Evolutionary conservation across 2,329 filamentous ascomycete genomes (phyloP), one percentile per base, ranked within the genome.

Genomic region (Ascomycota sp.): DNA sequence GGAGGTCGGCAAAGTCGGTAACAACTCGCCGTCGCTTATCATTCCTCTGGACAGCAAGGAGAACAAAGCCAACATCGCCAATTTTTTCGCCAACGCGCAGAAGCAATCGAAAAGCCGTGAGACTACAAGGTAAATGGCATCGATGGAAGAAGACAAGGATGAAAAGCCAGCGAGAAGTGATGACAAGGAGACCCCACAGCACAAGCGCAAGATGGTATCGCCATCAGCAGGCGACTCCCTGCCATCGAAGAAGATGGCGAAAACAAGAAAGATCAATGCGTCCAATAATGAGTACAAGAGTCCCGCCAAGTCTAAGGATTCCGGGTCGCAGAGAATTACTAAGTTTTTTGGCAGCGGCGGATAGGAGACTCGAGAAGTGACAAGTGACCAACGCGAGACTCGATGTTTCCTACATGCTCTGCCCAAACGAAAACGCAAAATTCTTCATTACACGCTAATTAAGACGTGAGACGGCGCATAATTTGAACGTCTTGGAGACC

Each of bases 1-100:
- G 47, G 85, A 89, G 4, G 86, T 95, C 0, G 85, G 85, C 1
- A 95, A 93, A 53, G 85, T 93, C 0, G 85, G 86, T 5, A 93
- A 92, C 41, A 79, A 92, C 48, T 91, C 79, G 13, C 72, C 81
- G 0, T 66, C 64, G 1, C 93, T 94, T 44, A 65, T 94, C 27
- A 59, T 93, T 2, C 86, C 86, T 0, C 55, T 94, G 22, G 66
- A 79, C 42, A 91, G 79, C 52, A 74, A 70, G 38, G 78, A 85
- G 43, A 94, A 94, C 50, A 94, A 91, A 56, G 72, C 65, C 29
- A 94, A 89, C 39, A 95, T 95, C 49, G 79, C 78, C 27, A 93
- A 93, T 43, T 94, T 93, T 58, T 95, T 95, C 44, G 64, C 64
- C 7, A 77, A 70, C 25, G 60, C 51, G 15, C 15, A 17, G 4